Evolutionary conservation across 768 basidiomycete genomes (phyloP).

Genomic region (Mycena floridula): DNA sequence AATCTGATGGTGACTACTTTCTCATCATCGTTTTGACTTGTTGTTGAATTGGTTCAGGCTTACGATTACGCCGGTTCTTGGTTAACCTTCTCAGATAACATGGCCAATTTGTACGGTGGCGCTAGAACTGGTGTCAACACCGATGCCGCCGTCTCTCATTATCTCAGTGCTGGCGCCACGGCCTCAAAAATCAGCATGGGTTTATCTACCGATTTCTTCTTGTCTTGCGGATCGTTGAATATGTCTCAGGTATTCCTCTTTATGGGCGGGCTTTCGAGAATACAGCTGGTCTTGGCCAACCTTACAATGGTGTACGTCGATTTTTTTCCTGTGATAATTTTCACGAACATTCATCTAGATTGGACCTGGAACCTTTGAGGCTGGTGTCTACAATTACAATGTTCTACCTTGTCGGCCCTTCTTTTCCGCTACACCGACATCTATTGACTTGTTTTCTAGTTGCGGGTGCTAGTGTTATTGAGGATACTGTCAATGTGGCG

Average conservation of each 20-base stretch:
- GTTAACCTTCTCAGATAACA: slow-evolving; percentile 49
- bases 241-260: slow-evolving; percentile 58
- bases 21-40: neutral
- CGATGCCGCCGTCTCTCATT: slow-evolving; percentile 59
- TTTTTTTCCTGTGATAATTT: neutral
- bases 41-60: slow-evolving; percentile 30
- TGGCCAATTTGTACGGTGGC: slow-evolving; percentile 67
- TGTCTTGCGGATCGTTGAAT: slow-evolving; percentile 1
- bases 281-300: slow-evolving; percentile 57
- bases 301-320: slow-evolving; percentile 63
- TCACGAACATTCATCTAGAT: slow-evolving; percentile 30
- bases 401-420: slow-evolving; percentile 46
- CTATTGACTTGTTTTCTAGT: slow-evolving; percentile 19
- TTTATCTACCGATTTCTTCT: slow-evolving; percentile 12
- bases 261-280: slow-evolving; percentile 77
- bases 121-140: slow-evolving; percentile 58
- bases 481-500: slow-evolving; percentile 65
- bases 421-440: neutral
- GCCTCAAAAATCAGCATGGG: slow-evolving; percentile 64
- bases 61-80: slow-evolving; percentile 80
- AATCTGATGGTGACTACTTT: slow-evolving; percentile 62
- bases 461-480: slow-evolving; percentile 51
- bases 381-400: slow-evolving; percentile 75
- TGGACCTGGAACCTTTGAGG: slow-evolving; percentile 65
- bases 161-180: slow-evolving; percentile 54